Percentiles rank a stretch among this genome's conserved stretches.
Conservation (phyloP, 495 filamentous ascomycete genomes). For the Geoglossum glabrum region DNA sequence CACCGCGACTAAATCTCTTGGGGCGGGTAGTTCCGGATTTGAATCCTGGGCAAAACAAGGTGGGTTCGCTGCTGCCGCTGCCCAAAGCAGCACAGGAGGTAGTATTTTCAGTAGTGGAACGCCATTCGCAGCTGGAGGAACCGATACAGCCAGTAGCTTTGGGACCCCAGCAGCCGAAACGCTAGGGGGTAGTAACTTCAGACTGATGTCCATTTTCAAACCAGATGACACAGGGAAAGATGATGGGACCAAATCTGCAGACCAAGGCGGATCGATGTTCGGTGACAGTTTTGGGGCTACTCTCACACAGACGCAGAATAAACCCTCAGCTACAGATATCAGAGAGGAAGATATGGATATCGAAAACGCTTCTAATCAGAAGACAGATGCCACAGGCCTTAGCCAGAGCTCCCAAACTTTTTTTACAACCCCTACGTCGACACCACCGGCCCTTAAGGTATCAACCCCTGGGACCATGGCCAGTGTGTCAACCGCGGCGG, state of each 20-base stretch:
- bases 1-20: background rate
- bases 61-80: constrained; percentile 30
- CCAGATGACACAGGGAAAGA: constrained; percentile 44
- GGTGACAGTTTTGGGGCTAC: constrained; percentile 32
- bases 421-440: background rate
- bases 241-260: constrained; percentile 31
- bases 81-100: constrained; percentile 9
- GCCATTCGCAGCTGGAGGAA: constrained; percentile 5
- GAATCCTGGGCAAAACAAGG: constrained; percentile 36
- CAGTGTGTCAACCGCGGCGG: background rate
- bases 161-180: constrained; percentile 14
- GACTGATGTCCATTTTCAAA: constrained; percentile 64
- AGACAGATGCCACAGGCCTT: constrained; percentile 1
- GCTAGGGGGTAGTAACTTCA: constrained; percentile 35
- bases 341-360: constrained; percentile 42
- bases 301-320: constrained; percentile 23
- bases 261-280: constrained; percentile 28
- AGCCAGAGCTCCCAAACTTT: background rate
- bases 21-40: constrained; percentile 23
- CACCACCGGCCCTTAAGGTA: constrained; percentile 15
- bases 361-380: constrained; percentile 16
- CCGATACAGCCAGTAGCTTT: constrained; percentile 7
- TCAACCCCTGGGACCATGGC: constrained; percentile 19
- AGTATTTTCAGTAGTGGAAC: constrained; percentile 13
- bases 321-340: constrained; percentile 24